phyloP scores from a whole-genome alignment of 2,329 filamentous ascomycete species.

The Ophiostoma himal-ulmi region DNA sequence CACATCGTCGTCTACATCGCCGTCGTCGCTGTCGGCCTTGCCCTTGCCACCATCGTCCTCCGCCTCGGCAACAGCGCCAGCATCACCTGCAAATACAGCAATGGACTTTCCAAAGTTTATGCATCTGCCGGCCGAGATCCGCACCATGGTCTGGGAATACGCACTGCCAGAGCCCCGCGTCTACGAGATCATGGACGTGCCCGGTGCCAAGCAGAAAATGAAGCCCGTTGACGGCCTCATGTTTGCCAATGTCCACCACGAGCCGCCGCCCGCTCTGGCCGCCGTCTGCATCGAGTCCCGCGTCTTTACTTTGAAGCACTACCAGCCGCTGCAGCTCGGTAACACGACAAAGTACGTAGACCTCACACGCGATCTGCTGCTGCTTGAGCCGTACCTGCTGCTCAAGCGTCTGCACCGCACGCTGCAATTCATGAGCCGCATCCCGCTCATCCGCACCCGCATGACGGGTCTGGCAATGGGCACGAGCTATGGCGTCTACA shows the following conservation, averaged over 20 bases:
- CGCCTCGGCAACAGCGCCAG: neutral
- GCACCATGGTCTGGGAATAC: slow-evolving; percentile 43
- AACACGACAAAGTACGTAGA: slow-evolving; percentile 44
- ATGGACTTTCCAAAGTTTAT: slow-evolving; percentile 30
- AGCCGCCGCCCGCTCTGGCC: slow-evolving; percentile 41
- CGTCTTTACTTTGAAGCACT: slow-evolving; percentile 39
- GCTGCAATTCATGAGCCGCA: slow-evolving; percentile 42
- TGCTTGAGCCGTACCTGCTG: slow-evolving; percentile 45
- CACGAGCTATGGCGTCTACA: slow-evolving; percentile 42
- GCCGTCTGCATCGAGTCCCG: slow-evolving; percentile 43
- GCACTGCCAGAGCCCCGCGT: slow-evolving; percentile 42
- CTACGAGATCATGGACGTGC: slow-evolving; percentile 44
- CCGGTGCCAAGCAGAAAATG: slow-evolving; percentile 38
- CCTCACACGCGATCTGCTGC: slow-evolving; percentile 41
- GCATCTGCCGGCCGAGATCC: slow-evolving; percentile 40
- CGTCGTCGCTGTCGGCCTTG: neutral
- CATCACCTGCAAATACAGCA: slow-evolving; percentile 17
- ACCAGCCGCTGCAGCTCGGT: slow-evolving; percentile 41
- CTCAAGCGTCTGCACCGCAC: slow-evolving; percentile 44
- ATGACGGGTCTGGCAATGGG: slow-evolving; percentile 41
- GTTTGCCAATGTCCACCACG: slow-evolving; percentile 43
- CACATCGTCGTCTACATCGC: neutral
- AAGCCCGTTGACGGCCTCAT: slow-evolving; percentile 39
- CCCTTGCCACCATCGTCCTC: neutral
- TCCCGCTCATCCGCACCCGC: slow-evolving; percentile 40